These are phyloP conservation scores for Botrytis pseudocinerea DNA, from an alignment of 2,329 filamentous ascomycete species.

Conservation along the genomic window DNA sequence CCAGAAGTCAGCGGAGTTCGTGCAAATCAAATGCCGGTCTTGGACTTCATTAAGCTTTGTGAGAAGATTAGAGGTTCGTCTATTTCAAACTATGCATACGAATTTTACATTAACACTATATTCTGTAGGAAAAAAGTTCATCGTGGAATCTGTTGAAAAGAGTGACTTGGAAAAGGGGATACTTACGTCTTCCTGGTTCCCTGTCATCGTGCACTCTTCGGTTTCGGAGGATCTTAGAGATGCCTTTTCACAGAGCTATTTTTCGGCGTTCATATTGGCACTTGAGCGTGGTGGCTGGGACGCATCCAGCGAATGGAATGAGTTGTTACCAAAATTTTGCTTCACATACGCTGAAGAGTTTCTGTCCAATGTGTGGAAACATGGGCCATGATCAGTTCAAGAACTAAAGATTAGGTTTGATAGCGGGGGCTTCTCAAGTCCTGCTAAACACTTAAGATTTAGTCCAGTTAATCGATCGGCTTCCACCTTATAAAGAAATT, in stretches of 20 bases:
- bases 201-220: conserved; percentile 40
- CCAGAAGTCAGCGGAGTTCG: conserved; percentile 35
- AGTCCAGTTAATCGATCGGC: not conserved
- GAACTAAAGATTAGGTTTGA: too few species aligned
- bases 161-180: conserved; percentile 50
- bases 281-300: conserved; percentile 47
- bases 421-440: not conserved
- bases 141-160: conserved; percentile 48
- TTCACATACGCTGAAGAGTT: conserved; percentile 48
- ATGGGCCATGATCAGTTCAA: not conserved
- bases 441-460: not conserved
- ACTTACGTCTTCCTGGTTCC: conserved; percentile 46
- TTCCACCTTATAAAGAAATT: not conserved
- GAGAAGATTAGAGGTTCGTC: conserved; percentile 43
- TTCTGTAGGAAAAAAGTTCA: conserved; percentile 41
- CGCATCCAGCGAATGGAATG: conserved; percentile 48
- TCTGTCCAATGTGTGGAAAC: conserved; percentile 39
- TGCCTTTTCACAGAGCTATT: conserved; percentile 39
- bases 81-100: not conserved
- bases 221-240: conserved; percentile 41
- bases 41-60: not conserved
- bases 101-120: conserved; percentile 24
- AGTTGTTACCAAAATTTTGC: conserved; percentile 46
- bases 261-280: conserved; percentile 47
- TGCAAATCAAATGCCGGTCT: conserved; percentile 14